Percentiles rank a stretch among this genome's conserved stretches.
Evolutionary conservation across 345 rosid genomes (phyloP).

Genomic region (Salix viminalis): DNA sequence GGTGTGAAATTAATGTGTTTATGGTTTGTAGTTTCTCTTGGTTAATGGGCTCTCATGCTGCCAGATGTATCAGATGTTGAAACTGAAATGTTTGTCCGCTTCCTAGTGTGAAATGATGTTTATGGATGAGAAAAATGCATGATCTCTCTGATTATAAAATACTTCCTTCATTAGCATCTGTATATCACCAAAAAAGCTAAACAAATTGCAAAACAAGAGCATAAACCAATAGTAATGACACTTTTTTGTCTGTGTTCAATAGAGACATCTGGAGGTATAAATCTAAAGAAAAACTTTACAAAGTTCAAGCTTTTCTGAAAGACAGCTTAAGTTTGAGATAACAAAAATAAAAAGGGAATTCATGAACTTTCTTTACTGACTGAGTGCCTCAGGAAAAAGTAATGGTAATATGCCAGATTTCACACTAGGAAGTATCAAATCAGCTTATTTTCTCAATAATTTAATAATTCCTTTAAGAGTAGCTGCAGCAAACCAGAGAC

Average conservation of each 20-base stretch:
- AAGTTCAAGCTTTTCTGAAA: neutral
- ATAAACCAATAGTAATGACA: neutral
- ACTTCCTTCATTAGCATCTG: neutral
- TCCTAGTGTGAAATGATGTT: too few species aligned
- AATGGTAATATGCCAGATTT: neutral
- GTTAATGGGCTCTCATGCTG: slow-evolving; percentile 1
- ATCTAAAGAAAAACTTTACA: neutral
- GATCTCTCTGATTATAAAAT: neutral
- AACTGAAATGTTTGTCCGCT: neutral
- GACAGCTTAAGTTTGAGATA: neutral
- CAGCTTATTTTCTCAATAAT: neutral
- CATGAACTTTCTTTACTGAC: neutral
- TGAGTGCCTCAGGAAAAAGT: neutral
- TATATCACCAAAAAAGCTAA: neutral
- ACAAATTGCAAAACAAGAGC: neutral
- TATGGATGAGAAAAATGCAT: neutral
- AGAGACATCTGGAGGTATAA: neutral
- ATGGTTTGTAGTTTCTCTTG: slow-evolving; percentile 3
- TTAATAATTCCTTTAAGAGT: neutral
- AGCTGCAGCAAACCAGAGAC: neutral
- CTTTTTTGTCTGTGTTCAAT: neutral
- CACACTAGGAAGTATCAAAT: neutral
- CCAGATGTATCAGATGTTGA: neutral
- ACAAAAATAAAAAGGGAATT: neutral
- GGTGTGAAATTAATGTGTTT: slow-evolving; percentile 7